Base-by-base conservation (phyloP, 2,329 filamentous ascomycete genomes). In the Nemania diffusa region DNA sequence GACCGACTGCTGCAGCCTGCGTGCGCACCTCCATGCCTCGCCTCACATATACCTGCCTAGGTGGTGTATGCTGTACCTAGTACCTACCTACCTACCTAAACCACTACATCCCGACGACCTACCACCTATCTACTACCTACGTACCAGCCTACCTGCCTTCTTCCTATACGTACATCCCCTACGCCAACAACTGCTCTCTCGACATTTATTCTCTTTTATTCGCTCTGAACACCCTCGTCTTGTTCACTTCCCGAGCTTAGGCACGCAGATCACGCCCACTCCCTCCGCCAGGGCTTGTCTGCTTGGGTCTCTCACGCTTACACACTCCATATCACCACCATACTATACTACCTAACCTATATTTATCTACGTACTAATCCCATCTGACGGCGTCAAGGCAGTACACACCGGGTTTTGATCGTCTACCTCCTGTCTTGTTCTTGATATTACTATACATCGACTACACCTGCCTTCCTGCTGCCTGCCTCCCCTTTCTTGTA, bases 21-120 rank as follows among this genome's bases (percentile, higher is more conserved):
- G 65, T 64, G 60, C 60, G 60, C 42, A 64, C 59, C 53, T 67
- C 50, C 48, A 58, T 29, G 64, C 53, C 44, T 66, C 46, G 64
- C 58, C 64, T 66, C 55, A 53, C 55, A 40, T 52, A 46, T 42
- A 20, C 57, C 57, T 50, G 8, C 20, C 37, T 42, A 17, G 37
- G 3, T 40, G 37, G 37, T 40, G 37, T 40, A 11, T 40, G 40
- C 11, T 44, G 11, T 55, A 61, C 13, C n/a, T 24, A 37, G 20
- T 59, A 22, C 26, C 20, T 29, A 34, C 27, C 27, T 64, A 34
- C 57, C 24, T 60, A 51, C 52, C 40, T 63, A 56, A 7, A 32
- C 22, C 15, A 32, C 26, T 22, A 46, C 40, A 24, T 48, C 29
- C 20, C 27, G 20, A 57, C 55, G 44, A 15, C 62, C 22, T 53